Evolutionary conservation across 163 green algal species (phyloP).

Genomic region (Coccomyxa subellipsoidea): DNA sequence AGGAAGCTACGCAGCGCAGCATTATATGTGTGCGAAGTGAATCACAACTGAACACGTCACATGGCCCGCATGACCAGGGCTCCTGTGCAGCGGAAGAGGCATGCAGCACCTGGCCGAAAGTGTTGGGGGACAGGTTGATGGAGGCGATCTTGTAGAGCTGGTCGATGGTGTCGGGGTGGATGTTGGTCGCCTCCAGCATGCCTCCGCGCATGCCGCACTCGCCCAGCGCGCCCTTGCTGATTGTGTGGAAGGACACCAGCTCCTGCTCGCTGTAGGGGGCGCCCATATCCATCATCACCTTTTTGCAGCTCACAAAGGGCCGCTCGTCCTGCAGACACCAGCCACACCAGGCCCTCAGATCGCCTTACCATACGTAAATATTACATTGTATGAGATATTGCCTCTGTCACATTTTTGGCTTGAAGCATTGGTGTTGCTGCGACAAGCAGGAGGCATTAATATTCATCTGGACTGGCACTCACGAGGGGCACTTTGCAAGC

Average conservation of each 20-base stretch:
- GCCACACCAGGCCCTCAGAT: conserved; percentile 15
- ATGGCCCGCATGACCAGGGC: too few relatives aligned
- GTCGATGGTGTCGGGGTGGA: conserved; percentile 72
- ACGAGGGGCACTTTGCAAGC: too few relatives aligned
- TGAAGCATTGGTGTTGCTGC: too few relatives aligned
- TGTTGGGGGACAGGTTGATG: conserved; percentile 91
- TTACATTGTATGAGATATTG: too few relatives aligned
- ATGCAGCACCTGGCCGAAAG: conserved; percentile 60
- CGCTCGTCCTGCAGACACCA: conserved; percentile 67
- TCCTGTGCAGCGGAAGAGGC: not conserved
- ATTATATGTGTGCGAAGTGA: too few relatives aligned
- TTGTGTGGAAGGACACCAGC: conserved; percentile 88
- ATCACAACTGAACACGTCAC: too few relatives aligned
- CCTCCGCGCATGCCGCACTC: conserved; percentile 36
- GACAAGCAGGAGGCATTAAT: too few relatives aligned
- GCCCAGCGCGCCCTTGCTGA: conserved; percentile 73
- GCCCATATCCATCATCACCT: conserved; percentile 58
- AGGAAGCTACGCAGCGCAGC: too few relatives aligned
- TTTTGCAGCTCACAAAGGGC: conserved; percentile 77
- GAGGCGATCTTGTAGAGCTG: conserved; percentile 90
- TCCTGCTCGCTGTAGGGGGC: conserved; percentile 50
- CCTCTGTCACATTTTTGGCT: too few relatives aligned
- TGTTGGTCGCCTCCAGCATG: conserved; percentile 64
- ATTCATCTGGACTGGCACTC: too few relatives aligned
- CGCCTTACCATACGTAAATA: too few relatives aligned